phyloP scores from a whole-genome alignment of 1,284 basidiomycete genomes.

The Ceratobasidium sp. region DNA sequence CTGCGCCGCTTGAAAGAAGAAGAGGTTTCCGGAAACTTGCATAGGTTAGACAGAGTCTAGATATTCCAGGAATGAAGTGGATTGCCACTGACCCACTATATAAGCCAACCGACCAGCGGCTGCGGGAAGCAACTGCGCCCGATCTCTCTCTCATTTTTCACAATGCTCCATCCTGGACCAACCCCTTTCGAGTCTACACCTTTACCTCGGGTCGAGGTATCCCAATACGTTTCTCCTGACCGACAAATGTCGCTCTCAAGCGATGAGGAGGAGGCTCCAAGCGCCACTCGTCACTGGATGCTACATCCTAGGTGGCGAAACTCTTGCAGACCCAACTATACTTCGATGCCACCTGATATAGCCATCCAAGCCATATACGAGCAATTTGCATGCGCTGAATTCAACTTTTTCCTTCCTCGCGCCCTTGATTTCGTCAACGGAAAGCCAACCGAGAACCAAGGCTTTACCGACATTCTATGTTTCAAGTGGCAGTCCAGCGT shows the following conservation, averaged over 20 bases:
- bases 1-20: background rate
- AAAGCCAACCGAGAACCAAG: background rate
- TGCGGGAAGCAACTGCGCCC: no score
- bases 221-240: slow-evolving; percentile 8
- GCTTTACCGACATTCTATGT: background rate
- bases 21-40: background rate
- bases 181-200: no score
- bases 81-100: background rate
- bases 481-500: background rate
- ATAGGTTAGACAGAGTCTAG: background rate
- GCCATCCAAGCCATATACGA: background rate
- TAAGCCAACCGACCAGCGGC: background rate
- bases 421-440: background rate
- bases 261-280: background rate
- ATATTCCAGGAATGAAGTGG: background rate
- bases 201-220: background rate
- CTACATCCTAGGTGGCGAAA: slow-evolving; percentile 1
- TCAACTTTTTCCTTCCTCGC: background rate
- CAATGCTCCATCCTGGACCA: background rate
- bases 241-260: slow-evolving; percentile 4
- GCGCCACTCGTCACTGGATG: slow-evolving; percentile 3
- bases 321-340: background rate
- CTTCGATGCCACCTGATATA: background rate
- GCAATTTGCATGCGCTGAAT: background rate
- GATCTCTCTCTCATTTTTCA: background rate